phyloP scores from a whole-genome alignment of 306 rosid species.

The Trifolium dubium region DNA sequence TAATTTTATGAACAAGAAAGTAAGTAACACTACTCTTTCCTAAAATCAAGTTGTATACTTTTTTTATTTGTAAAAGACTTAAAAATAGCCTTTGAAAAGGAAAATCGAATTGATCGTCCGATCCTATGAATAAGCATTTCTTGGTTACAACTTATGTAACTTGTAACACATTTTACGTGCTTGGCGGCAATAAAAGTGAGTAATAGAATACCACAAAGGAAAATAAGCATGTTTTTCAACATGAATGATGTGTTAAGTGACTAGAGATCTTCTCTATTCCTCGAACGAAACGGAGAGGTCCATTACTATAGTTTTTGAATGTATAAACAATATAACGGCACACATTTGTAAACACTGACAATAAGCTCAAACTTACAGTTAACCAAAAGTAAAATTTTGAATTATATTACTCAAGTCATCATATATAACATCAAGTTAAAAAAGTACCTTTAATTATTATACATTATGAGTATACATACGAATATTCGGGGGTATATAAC shows the following conservation, averaged over 20 bases:
- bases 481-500: slow-evolving; percentile 23
- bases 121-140: slow-evolving; percentile 13
- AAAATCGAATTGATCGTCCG: background rate
- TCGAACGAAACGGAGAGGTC: too few species aligned
- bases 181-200: slow-evolving; percentile 4
- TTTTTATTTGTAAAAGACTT: background rate
- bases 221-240: background rate
- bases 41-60: background rate
- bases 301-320: too few species aligned
- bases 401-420: slow-evolving; percentile 19
- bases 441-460: slow-evolving; percentile 38
- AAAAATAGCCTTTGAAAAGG: background rate
- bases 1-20: background rate
- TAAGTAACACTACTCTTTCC: background rate
- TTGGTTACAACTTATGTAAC: background rate
- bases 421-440: slow-evolving; percentile 29
- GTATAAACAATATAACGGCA: too few species aligned
- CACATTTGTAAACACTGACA: background rate
- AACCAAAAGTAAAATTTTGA: slow-evolving; percentile 18
- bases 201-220: background rate
- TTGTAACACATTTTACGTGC: background rate
- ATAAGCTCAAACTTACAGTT: slow-evolving; percentile 18
- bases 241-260: background rate
- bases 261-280: too few species aligned
- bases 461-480: slow-evolving; percentile 41